Conservation (phyloP, 2,329 filamentous ascomycete species). For the Cyphellophora europaea region DNA sequence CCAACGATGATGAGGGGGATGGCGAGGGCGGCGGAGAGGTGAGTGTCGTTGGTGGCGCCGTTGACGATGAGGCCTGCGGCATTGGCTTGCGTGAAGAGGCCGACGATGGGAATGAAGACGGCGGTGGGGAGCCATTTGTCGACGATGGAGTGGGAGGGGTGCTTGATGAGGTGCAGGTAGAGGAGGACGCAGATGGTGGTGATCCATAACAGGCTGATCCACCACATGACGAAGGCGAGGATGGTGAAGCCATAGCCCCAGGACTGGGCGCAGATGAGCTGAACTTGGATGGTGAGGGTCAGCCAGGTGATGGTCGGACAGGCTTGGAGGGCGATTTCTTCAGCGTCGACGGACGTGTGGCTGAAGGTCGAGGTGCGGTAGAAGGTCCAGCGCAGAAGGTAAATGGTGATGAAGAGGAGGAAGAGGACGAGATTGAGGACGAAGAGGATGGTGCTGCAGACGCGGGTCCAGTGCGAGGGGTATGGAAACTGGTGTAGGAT, state of each 20-base stretch:
- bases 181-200: constrained; percentile 22
- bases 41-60: constrained; percentile 2
- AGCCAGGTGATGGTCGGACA: constrained; percentile 28
- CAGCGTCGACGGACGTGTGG: constrained; percentile 22
- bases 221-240: constrained; percentile 31
- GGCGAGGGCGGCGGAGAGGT: constrained; percentile 22
- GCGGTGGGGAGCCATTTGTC: constrained; percentile 27
- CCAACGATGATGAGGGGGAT: constrained; percentile 31
- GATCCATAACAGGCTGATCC: constrained; percentile 24
- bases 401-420: constrained; percentile 21
- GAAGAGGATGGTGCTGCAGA: constrained; percentile 30
- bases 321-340: constrained; percentile 29
- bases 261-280: constrained; percentile 43
- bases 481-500: constrained; percentile 22
- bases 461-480: constrained; percentile 29
- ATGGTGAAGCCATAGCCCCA: constrained; percentile 22
- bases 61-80: constrained; percentile 10
- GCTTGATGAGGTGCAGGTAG: constrained; percentile 22
- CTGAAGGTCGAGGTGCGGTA: constrained; percentile 23
- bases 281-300: constrained; percentile 35
- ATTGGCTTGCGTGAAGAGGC: constrained; percentile 13
- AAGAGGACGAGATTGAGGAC: constrained; percentile 28
- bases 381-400: constrained; percentile 23
- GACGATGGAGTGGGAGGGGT: constrained; percentile 24
- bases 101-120: constrained; percentile 20